phyloP scores from a whole-genome alignment of 495 filamentous ascomycete species.

The Patellaria atrata region DNA sequence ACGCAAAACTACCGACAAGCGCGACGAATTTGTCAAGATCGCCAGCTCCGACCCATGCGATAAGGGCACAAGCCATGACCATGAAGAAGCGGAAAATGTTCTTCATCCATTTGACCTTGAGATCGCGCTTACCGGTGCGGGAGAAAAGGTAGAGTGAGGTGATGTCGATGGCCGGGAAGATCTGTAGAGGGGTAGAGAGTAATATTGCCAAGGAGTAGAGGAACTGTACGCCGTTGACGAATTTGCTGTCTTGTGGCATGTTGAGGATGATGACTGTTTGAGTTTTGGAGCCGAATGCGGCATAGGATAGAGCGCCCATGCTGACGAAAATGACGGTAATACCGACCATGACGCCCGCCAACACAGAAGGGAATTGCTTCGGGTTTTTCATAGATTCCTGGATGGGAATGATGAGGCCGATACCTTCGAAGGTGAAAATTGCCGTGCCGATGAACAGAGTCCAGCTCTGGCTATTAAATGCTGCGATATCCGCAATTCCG shows the following conservation, averaged over 20 bases:
- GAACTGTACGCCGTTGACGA: slow-evolving; percentile 92
- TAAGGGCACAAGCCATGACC: slow-evolving; percentile 66
- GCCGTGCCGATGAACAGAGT: slow-evolving; percentile 96
- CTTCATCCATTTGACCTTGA: slow-evolving; percentile 97
- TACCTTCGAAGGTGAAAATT: slow-evolving; percentile 97
- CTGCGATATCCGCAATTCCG: slow-evolving; percentile 66
- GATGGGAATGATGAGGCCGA: slow-evolving; percentile 96
- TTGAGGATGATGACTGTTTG: slow-evolving; percentile 95
- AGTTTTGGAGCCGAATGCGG: slow-evolving; percentile 85
- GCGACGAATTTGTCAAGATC: slow-evolving; percentile 96
- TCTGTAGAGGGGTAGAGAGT: slow-evolving; percentile 82
- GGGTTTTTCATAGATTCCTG: slow-evolving; percentile 91
- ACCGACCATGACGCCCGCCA: slow-evolving; percentile 82
- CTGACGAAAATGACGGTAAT: slow-evolving; percentile 81
- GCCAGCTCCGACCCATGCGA: slow-evolving; percentile 84
- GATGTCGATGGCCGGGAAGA: slow-evolving; percentile 89
- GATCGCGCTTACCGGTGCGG: slow-evolving; percentile 87
- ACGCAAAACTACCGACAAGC: slow-evolving; percentile 91
- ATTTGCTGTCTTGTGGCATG: slow-evolving; percentile 84
- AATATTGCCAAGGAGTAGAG: slow-evolving; percentile 91
- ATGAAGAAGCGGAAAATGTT: slow-evolving; percentile 88
- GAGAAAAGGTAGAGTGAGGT: slow-evolving; percentile 57
- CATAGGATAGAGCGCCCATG: slow-evolving; percentile 88
- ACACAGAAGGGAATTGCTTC: slow-evolving; percentile 71
- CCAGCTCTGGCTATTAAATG: slow-evolving; percentile 82